Evolutionary conservation across 2,329 filamentous ascomycete genomes (phyloP).

Genomic region (Venturia effusa): DNA sequence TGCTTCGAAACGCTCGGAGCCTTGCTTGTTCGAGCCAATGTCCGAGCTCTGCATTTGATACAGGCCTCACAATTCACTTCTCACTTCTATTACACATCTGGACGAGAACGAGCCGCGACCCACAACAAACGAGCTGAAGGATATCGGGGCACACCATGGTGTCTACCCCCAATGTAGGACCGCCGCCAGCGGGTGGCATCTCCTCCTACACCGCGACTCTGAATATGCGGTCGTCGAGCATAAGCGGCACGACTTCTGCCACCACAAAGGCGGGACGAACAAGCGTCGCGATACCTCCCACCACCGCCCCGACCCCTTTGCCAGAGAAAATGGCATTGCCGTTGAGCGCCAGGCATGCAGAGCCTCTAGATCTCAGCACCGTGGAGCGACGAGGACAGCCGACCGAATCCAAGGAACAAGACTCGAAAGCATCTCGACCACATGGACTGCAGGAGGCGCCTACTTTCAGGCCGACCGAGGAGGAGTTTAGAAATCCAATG

Average conservation of each 20-base stretch:
- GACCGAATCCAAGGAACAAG: slow-evolving; percentile 48
- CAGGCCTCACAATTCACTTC: background rate
- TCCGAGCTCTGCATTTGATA: slow-evolving; percentile 4
- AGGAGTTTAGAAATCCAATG: slow-evolving; percentile 91
- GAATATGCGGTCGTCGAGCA: slow-evolving; percentile 8
- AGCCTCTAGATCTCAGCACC: slow-evolving; percentile 70
- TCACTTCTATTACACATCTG: background rate
- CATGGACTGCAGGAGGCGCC: slow-evolving; percentile 84
- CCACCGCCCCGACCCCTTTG: background rate
- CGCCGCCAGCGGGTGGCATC: background rate
- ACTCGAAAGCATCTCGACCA: slow-evolving; percentile 63
- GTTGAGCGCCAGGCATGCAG: slow-evolving; percentile 49
- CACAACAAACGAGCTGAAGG: background rate
- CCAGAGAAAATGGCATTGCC: slow-evolving; percentile 15
- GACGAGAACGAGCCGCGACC: background rate
- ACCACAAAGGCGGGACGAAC: background rate
- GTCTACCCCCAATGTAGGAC: slow-evolving; percentile 1
- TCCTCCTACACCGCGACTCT: slow-evolving; percentile 2
- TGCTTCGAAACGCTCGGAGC: slow-evolving; percentile 1
- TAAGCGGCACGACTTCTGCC: background rate
- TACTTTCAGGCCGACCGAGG: slow-evolving; percentile 78
- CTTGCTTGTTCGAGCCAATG: slow-evolving; percentile 2
- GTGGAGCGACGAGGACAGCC: slow-evolving; percentile 86
- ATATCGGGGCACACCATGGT: background rate
- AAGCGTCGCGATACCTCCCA: background rate